These are phyloP conservation scores for Pyrenopolyporus hunteri DNA, from an alignment of 495 filamentous ascomycete species.

Conservation along the genomic window DNA sequence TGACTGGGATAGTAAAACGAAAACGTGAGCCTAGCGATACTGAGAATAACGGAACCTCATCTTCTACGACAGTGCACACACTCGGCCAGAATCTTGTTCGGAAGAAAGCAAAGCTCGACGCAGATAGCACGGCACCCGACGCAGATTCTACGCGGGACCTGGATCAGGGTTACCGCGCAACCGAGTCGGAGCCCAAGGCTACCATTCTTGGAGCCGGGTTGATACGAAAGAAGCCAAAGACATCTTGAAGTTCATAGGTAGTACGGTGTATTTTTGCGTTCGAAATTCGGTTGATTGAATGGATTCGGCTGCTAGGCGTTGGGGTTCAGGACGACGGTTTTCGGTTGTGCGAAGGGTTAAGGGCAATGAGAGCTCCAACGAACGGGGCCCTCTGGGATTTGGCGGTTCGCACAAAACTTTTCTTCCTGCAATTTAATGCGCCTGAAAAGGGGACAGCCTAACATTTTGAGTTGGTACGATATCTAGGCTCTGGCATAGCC, in stretches of 20 bases:
- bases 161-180: not conserved
- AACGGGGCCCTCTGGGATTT: too few relatives aligned
- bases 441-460: too few relatives aligned
- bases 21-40: slow-evolving; percentile 39
- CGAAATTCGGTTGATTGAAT: not conserved
- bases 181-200: slow-evolving; percentile 44
- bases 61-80: slow-evolving; percentile 36
- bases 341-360: not conserved
- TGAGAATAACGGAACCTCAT: slow-evolving; percentile 1
- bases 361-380: not conserved
- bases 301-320: slow-evolving; percentile 10
- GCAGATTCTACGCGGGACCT: not conserved
- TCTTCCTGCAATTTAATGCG: too few relatives aligned
- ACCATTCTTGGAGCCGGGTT: slow-evolving; percentile 65
- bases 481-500: too few relatives aligned
- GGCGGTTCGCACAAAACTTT: too few relatives aligned
- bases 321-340: slow-evolving; percentile 10
- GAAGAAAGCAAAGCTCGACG: slow-evolving; percentile 66
- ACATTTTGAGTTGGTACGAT: too few relatives aligned
- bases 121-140: slow-evolving; percentile 6
- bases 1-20: slow-evolving; percentile 48
- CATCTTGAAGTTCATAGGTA: slow-evolving; percentile 8
- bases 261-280: not conserved
- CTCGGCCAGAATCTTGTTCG: slow-evolving; percentile 59
- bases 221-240: slow-evolving; percentile 71